Conservation (phyloP, 2,329 filamentous ascomycete species). For the Cryphonectria naterciae region DNA sequence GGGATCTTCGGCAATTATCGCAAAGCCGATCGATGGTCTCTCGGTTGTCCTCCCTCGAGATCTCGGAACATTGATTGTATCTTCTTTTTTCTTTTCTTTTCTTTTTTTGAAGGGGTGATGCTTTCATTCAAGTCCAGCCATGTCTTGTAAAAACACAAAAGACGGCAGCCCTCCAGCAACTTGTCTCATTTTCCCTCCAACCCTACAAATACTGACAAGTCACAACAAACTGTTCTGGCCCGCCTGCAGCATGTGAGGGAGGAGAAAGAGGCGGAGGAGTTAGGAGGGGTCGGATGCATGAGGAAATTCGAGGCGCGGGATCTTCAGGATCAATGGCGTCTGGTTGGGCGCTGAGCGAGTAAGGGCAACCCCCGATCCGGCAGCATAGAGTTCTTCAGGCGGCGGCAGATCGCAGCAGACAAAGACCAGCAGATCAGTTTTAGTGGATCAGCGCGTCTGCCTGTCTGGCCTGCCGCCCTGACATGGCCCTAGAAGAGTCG, state of each 20-base stretch:
- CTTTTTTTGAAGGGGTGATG: neutral
- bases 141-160: neutral
- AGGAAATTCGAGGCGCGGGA: neutral
- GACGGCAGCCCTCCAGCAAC: neutral
- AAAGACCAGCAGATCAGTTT: neutral
- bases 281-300: neutral
- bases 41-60: neutral
- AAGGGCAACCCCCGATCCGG: neutral
- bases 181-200: neutral
- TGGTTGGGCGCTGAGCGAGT: constrained; percentile 8
- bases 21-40: neutral
- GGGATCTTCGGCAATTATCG: neutral
- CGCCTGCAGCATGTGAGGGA: neutral
- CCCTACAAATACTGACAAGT: neutral
- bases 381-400: neutral
- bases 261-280: neutral
- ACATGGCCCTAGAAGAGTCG: neutral
- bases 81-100: neutral
- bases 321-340: neutral
- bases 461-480: neutral
- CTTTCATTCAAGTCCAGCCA: neutral
- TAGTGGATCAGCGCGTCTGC: neutral
- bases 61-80: neutral
- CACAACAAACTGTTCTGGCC: neutral
- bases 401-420: neutral